Evolutionary conservation across 495 filamentous ascomycete genomes (phyloP), one percentile per base, ranked within the genome.

Genomic region (Chaetomium cochliodes): DNA sequence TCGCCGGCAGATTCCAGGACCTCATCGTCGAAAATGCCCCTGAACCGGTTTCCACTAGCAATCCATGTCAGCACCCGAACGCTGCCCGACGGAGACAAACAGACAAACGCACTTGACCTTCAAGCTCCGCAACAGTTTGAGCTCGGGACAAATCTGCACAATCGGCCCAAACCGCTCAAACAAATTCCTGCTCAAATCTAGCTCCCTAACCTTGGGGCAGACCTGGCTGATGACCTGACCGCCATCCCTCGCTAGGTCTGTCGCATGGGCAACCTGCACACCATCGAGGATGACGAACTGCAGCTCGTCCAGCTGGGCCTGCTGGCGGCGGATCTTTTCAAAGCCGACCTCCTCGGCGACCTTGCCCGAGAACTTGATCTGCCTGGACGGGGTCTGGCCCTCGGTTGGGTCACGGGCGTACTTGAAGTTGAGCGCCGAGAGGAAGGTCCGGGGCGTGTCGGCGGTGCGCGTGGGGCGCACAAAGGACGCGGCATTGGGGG

Each of bases 341-440:
- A 98, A 98, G 50, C 94, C 94, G 25, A 98, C 85, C 78, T 98
- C 96, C 77, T 98, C 90, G 23, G 90, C 92, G 26, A 94, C 83
- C 74, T 98, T 98, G 22, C 73, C 87, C 54, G 89, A 92, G 67
- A 97, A 88, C 33, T 82, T 70, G 61, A 97, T 90, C 58, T 81
- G 79, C 51, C 78, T 69, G 26, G 68, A 64, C 6, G 57, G 66
- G 18, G 62, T 49, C 1, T 73, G 66, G 18, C 66, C 68, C 5
- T 75, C 72, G 46, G 71, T 69, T 44, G 74, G 72, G 50, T 87
- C 84, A 25, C 85, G 82, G 9, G 87, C 88, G 74, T 98, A 98
- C 77, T 97, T 98, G 64, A 86, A 80, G 60, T 82, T 83, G 63
- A 98, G 74, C 5, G 91, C 96, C 68, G 92, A 85, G 11, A 97